These are phyloP conservation scores for Rhodotorula sp. DNA, from an alignment of 1,284 basidiomycete genomes.

Conservation along the genomic window DNA sequence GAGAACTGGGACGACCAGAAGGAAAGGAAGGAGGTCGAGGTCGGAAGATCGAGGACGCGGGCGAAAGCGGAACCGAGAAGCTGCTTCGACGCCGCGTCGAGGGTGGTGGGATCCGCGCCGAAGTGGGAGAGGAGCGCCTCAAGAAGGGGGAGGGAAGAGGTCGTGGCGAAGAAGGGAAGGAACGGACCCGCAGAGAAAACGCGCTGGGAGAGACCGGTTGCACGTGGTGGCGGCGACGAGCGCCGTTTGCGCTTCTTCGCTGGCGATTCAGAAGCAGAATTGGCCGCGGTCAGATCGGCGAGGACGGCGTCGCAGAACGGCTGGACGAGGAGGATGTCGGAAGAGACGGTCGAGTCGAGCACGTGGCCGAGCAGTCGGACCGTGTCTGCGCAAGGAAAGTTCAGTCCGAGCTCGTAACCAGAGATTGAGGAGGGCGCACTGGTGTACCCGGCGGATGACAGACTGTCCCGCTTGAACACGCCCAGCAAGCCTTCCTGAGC, in stretches of 20 bases:
- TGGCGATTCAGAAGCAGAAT: too few species aligned
- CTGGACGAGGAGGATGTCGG: constrained; percentile 9
- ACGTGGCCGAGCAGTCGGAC: background rate
- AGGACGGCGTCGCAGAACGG: constrained; percentile 18
- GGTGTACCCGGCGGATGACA: background rate
- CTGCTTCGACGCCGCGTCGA: background rate
- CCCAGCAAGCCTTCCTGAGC: background rate
- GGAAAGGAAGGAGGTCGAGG: constrained; percentile 3
- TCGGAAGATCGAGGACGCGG: constrained; percentile 5
- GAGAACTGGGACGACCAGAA: constrained; percentile 25
- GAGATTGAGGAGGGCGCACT: background rate
- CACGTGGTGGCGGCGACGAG: background rate
- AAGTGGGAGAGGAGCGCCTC: constrained; percentile 1
- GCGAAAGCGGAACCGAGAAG: constrained; percentile 13
- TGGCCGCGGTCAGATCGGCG: background rate
- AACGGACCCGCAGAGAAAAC: constrained; percentile 16
- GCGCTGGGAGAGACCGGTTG: background rate
- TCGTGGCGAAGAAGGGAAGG: constrained; percentile 26
- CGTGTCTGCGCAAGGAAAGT: background rate
- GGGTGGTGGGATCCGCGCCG: background rate
- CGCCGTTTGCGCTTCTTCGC: constrained; percentile 16
- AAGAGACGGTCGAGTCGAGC: background rate
- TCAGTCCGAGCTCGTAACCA: background rate
- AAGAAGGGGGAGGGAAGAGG: constrained; percentile 11
- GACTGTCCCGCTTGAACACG: background rate